Percentiles rank a stretch among this genome's conserved stretches.
Conservation (phyloP, 2,329 filamentous ascomycete species). For the Colletotrichum godetiae region DNA sequence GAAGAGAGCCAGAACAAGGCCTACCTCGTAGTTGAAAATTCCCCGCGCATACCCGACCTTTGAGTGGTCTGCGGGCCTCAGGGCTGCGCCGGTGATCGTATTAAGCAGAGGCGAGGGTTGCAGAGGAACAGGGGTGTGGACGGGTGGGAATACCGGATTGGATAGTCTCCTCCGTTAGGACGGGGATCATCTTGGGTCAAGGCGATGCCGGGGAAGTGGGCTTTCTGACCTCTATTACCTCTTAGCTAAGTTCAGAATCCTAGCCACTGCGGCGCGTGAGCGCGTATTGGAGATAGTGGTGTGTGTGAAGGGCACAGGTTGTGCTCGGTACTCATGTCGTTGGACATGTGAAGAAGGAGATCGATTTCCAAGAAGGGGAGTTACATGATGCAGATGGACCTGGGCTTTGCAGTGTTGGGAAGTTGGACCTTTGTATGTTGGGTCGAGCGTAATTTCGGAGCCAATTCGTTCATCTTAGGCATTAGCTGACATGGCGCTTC, state of each 20-base stretch:
- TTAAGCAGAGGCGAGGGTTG: conserved; percentile 1
- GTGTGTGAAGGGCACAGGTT: not conserved
- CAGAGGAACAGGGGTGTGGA: conserved; percentile 15
- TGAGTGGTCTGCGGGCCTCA: conserved; percentile 3
- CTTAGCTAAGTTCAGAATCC: not conserved
- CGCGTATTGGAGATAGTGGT: conserved; percentile 14
- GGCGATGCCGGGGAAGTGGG: not conserved
- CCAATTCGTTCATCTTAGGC: not conserved
- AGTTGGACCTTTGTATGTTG: not conserved
- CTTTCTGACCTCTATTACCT: not conserved
- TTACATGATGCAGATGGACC: conserved; percentile 13
- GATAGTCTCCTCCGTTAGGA: conserved; percentile 23
- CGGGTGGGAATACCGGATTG: conserved; percentile 18
- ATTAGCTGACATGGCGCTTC: not conserved
- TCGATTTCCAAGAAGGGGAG: conserved; percentile 11
- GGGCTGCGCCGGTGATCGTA: conserved; percentile 2
- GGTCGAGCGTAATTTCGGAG: conserved; percentile 9
- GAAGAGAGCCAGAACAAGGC: not conserved
- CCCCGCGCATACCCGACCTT: conserved; percentile 11
- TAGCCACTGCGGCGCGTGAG: conserved; percentile 5
- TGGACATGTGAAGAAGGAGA: conserved; percentile 29
- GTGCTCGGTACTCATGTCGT: conserved; percentile 6
- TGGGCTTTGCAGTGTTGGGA: conserved; percentile 12
- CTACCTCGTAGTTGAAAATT: not conserved
- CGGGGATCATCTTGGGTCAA: conserved; percentile 11